Evolutionary conservation across 306 rosid genomes (phyloP), one percentile per base, ranked within the genome.

Genomic region (Boehmeria nivea): DNA sequence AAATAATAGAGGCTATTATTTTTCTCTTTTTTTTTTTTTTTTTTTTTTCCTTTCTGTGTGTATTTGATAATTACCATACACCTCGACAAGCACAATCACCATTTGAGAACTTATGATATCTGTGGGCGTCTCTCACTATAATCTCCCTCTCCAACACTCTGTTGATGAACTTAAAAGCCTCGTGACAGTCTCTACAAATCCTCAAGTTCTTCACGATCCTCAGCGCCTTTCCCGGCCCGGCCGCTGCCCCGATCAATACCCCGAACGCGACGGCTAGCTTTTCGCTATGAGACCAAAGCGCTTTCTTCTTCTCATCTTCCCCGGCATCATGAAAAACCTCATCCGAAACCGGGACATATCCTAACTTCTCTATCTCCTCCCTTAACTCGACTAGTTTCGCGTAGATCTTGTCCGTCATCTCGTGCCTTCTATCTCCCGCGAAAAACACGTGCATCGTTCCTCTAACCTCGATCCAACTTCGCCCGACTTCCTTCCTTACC

Each of bases 401-500:
- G 69, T 84, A 78, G 42, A 90, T 76, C 31, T 83, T 86, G 55
- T 48, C 73, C 6, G 59, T 63, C 56, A 87, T 81, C 59, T 67
- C 75, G 26, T 86, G 94, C 71, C 70, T 84, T 71, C 81, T 74
- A 44, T 90, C 97, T 46, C 91, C 88, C 2, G 97, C 94, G 36
- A 76, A 66, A 64, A 90, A 90, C 60, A 74, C 80, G 63, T 84
- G 86, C 66, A 84, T 82, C 64, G 69, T 63, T 34, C 95, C 97
- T 26, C 67, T 78, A 43, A 83, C 81, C 74, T 90, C 98, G 51
- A 90, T 78, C 98, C 98, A 90, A 71, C 98, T 90, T 71, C 80
- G 74, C 33, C 98, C 98, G 6, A 77, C 76, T 57, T 72, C 74
- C 79, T 90, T 86, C 79, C 67, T 81, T 77, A 83, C 95, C 69